Percentiles rank a stretch among this genome's conserved stretches.
Conservation (phyloP, 345 rosid species). For the Noccaea bulbosa region DNA sequence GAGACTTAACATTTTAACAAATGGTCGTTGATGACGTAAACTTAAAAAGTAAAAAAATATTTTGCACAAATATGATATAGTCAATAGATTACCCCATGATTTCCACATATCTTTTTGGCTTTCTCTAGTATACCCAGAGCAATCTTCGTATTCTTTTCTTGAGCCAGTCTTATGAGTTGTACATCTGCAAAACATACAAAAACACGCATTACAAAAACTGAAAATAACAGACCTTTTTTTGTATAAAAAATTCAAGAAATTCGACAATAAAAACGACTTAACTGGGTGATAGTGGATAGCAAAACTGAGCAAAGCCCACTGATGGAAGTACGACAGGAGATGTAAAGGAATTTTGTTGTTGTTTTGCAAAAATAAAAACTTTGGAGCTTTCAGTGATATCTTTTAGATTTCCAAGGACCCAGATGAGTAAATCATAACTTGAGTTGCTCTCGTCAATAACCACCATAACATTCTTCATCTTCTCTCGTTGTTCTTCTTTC, state of each 20-base stretch:
- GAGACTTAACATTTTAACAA: background rate
- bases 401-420: constrained; percentile 56
- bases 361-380: constrained; percentile 46
- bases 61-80: constrained; percentile 15
- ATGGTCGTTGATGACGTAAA: background rate
- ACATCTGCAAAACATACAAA: constrained; percentile 34
- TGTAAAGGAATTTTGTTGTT: constrained; percentile 38
- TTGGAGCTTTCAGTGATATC: constrained; percentile 37
- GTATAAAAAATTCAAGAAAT: background rate
- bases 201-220: background rate
- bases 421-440: constrained; percentile 53
- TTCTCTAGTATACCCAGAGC: constrained; percentile 53
- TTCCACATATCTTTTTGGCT: constrained; percentile 50
- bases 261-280: background rate
- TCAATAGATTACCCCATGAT: constrained; percentile 49
- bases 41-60: background rate
- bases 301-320: constrained; percentile 43
- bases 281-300: constrained; percentile 46
- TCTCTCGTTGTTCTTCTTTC: constrained; percentile 1
- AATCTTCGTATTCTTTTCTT: constrained; percentile 42
- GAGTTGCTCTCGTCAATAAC: constrained; percentile 54
- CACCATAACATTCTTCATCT: constrained; percentile 57
- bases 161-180: constrained; percentile 34
- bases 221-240: background rate
- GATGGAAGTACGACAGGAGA: constrained; percentile 15